Percentiles rank a stretch among this genome's conserved stretches.
phyloP scores from a whole-genome alignment of 2,329 filamentous ascomycete genomes.

The Endothia cerciana region DNA sequence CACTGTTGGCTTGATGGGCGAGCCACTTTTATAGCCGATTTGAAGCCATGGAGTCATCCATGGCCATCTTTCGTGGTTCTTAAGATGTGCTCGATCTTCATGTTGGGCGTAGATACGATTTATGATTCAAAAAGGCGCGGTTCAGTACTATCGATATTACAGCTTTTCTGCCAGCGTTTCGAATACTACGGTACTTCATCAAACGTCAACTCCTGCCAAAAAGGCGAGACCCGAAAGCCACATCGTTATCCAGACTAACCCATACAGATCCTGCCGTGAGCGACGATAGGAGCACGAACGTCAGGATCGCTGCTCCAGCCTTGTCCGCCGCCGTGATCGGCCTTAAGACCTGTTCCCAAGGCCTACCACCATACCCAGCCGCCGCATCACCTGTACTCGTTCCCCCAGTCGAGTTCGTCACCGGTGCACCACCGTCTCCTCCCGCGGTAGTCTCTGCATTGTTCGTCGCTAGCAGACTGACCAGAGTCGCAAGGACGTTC shows the following conservation, averaged over 20 bases:
- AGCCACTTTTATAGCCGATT: neutral
- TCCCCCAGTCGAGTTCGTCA: constrained; percentile 55
- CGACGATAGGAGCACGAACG: constrained; percentile 31
- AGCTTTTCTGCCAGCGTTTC: neutral
- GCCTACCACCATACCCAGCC: constrained; percentile 40
- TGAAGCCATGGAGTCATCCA: neutral
- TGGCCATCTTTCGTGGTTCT: neutral
- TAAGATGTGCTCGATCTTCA: neutral
- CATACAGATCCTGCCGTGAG: constrained; percentile 22
- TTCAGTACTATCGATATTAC: neutral
- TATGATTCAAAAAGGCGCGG: neutral
- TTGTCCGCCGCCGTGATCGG: constrained; percentile 50
- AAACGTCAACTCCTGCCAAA: neutral
- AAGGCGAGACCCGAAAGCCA: neutral
- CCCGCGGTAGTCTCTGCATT: constrained; percentile 2
- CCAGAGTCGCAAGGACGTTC: constrained; percentile 48
- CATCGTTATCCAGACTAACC: constrained; percentile 17
- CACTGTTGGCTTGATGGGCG: constrained; percentile 48
- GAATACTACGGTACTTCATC: neutral
- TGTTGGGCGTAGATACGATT: too few species aligned
- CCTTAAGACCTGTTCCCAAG: constrained; percentile 35
- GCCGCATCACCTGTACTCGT: constrained; percentile 48
- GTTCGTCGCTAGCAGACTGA: constrained; percentile 40
- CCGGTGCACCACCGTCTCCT: constrained; percentile 36
- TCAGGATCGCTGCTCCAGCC: constrained; percentile 54